phyloP scores from a whole-genome alignment of 2,329 filamentous ascomycete species.

The Pyrenophora graminea region DNA sequence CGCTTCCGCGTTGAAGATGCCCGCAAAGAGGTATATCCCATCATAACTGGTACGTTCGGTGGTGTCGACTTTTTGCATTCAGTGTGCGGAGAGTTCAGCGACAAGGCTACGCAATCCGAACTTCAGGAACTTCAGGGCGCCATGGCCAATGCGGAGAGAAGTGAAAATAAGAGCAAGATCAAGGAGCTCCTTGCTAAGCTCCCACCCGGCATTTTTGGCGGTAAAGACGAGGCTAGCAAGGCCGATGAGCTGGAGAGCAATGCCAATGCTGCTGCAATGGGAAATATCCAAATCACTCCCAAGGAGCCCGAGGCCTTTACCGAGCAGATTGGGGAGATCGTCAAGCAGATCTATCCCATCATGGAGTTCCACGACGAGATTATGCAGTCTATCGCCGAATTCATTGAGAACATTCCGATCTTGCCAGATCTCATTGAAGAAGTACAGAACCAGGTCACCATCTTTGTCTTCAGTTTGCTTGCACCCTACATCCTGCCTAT shows the following conservation, averaged over 20 bases:
- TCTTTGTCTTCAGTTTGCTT: constrained; percentile 90
- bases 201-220: constrained; percentile 77
- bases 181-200: constrained; percentile 81
- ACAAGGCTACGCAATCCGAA: constrained; percentile 90
- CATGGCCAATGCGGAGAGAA: constrained; percentile 65
- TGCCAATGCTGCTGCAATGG: constrained; percentile 73
- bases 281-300: constrained; percentile 74
- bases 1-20: constrained; percentile 73
- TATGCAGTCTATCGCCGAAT: constrained; percentile 75
- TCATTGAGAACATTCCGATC: constrained; percentile 83
- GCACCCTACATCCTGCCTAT: constrained; percentile 87
- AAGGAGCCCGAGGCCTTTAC: constrained; percentile 84
- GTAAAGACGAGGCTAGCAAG: constrained; percentile 72
- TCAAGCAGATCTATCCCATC: constrained; percentile 81
- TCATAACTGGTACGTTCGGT: constrained; percentile 90
- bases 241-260: constrained; percentile 80
- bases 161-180: constrained; percentile 73
- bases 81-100: constrained; percentile 76
- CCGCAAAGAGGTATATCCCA: constrained; percentile 70
- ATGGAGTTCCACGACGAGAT: constrained; percentile 90
- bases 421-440: constrained; percentile 84
- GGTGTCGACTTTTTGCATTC: constrained; percentile 94
- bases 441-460: constrained; percentile 81
- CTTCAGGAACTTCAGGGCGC: constrained; percentile 86
- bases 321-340: constrained; percentile 71